Percentiles rank a stretch among this genome's conserved stretches.
phyloP scores from a whole-genome alignment of 441 rosid genomes.

The Syzygium syzygioides region DNA sequence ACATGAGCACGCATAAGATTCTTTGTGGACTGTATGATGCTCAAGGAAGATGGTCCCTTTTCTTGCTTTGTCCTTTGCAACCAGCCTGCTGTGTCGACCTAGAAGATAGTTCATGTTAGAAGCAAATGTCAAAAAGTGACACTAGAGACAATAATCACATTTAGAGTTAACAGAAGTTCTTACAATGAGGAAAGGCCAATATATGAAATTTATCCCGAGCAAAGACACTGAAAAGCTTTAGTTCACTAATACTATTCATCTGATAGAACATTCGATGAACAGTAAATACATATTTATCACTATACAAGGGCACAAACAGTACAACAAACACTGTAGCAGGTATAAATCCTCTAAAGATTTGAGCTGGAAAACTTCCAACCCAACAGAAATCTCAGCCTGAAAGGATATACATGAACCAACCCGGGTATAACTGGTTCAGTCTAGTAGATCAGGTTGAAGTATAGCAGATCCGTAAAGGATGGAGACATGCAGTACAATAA shows the following conservation, averaged over 20 bases:
- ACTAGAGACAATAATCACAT: neutral
- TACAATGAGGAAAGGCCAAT: neutral
- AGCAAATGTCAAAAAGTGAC: neutral
- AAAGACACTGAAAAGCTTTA: neutral
- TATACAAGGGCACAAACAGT: neutral
- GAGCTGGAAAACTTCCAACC: neutral
- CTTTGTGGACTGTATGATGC: conserved; percentile 90
- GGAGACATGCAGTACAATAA: neutral
- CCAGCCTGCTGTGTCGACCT: conserved; percentile 99
- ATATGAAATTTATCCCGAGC: neutral
- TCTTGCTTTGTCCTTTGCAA: conserved; percentile 73
- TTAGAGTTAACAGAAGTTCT: neutral
- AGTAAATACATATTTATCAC: neutral
- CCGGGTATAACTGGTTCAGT: neutral
- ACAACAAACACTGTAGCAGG: neutral
- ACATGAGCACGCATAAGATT: conserved; percentile 94
- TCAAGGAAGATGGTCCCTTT: conserved; percentile 89
- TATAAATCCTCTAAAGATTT: neutral
- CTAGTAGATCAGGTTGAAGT: neutral
- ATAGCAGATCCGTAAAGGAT: neutral
- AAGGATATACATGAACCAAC: neutral
- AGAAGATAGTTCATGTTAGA: conserved; percentile 5
- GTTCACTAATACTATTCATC: neutral
- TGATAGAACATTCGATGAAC: neutral
- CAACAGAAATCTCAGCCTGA: neutral